Evolutionary conservation across 2,329 filamentous ascomycete genomes (phyloP), one percentile per base, ranked within the genome.

Genomic region (Apiospora pterosperma): DNA sequence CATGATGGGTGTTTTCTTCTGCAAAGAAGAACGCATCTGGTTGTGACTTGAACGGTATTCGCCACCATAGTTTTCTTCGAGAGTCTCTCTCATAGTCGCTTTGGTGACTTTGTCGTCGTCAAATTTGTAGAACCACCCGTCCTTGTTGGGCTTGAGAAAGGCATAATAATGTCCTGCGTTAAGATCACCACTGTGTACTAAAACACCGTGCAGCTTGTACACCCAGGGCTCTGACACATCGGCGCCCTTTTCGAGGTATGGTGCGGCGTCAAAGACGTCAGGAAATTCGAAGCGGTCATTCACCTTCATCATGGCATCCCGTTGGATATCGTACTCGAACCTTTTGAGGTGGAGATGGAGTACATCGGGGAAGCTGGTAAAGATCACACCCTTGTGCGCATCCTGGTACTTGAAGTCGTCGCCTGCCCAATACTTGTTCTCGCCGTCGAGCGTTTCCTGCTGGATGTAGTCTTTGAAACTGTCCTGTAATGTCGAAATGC

Each of bases 131-230:
- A 97, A 99, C 81, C 92, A 88, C 36, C 96, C 95, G 67, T 97
- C 92, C 78, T 97, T 96, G 65, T 90, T 88, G 0, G 96, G 96
- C 76, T 97, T 97, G 71, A 99, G 81, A 78, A 97, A 99, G 0
- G 96, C 96, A 75, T 99, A 99, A 79, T 99, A 99, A 78, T 99
- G 96, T 4, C 96, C 96, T 12, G 96, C 95, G 76, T 99, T 97
- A 64, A 98, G 85, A 74, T 98, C 96, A 67, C 96, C 96, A 70
- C 93, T 97, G 78, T 99, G 96, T 7, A 99, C 96, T 55, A 99
- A 84, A 25, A 99, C 96, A 66, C 96, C 93, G 72, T 99, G 95
- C 23, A 99, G 82, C 76, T 97, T 92, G 78, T 99, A 99, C 52
- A 88, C 85, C 88, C 94, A 98, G 1, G 94, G 83, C 75, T 98